These are phyloP conservation scores for Achlya hypogyna DNA, from an alignment of 352 stramenopile species.

Conservation along the genomic window DNA sequence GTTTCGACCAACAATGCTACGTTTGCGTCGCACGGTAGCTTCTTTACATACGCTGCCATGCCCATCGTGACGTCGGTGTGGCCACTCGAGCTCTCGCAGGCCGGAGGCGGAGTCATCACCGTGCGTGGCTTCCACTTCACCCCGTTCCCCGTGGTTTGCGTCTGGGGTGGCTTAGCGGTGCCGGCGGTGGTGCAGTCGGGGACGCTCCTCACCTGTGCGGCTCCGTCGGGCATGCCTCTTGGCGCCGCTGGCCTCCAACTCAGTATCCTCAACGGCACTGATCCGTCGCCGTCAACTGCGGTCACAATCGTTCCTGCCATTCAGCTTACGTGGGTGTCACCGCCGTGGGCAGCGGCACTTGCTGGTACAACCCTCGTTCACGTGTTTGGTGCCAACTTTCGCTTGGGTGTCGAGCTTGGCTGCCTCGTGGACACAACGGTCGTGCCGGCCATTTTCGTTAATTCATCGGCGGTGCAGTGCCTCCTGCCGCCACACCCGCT, in stretches of 20 bases:
- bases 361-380: slow-evolving; percentile 49
- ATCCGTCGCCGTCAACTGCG: slow-evolving; percentile 35
- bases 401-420: slow-evolving; percentile 39
- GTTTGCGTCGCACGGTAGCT: slow-evolving; percentile 52
- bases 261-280: slow-evolving; percentile 38
- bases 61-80: slow-evolving; percentile 45
- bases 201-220: slow-evolving; percentile 43
- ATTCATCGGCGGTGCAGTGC: slow-evolving; percentile 41
- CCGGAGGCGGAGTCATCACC: not conserved
- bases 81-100: slow-evolving; percentile 22
- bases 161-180: slow-evolving; percentile 17
- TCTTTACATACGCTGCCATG: slow-evolving; percentile 66
- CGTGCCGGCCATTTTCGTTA: slow-evolving; percentile 41
- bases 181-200: slow-evolving; percentile 26
- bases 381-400: slow-evolving; percentile 50
- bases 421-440: slow-evolving; percentile 41
- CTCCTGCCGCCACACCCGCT: slow-evolving; percentile 42
- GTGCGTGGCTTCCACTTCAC: slow-evolving; percentile 17
- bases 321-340: slow-evolving; percentile 35
- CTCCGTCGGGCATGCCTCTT: slow-evolving; percentile 23
- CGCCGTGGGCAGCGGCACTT: slow-evolving; percentile 44
- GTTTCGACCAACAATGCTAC: slow-evolving; percentile 65
- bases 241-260: slow-evolving; percentile 40
- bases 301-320: slow-evolving; percentile 47
- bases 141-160: slow-evolving; percentile 1